Evolutionary conservation across 2,329 filamentous ascomycete genomes (phyloP), one percentile per base, ranked within the genome.

Genomic region (Orbilia javanica): DNA sequence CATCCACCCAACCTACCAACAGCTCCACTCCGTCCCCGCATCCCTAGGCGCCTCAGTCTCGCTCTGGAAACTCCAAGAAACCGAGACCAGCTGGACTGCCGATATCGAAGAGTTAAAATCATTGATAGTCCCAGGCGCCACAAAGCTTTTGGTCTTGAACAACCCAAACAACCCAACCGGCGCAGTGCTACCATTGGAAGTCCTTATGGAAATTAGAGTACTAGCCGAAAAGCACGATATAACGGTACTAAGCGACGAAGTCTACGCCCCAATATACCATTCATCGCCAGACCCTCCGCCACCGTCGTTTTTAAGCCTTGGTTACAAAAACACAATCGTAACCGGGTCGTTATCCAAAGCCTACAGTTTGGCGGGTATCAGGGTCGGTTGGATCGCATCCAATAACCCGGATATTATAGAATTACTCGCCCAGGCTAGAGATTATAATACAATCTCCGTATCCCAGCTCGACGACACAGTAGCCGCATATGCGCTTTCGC

Each of bases 161-260:
- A 95, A 94, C 81, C 92, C 93, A 0, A 93, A 94, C 84, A 96
- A 97, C 81, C 93, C 93, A 0, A 94, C 91, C 0, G 93, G 93
- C 4, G 88, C 90, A 8, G 87, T 91, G 2, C 90, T 93, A 18
- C 89, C 90, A 0, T 89, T 87, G 52, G 83, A 86, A 0, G 86
- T 89, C 11, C 86, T 96, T 0, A 83, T 89, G 67, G 82, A 2
- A 87, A 96, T 79, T 85, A 93, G 36, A 42, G 86, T 88, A 2
- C 84, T 94, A 68, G 92, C 92, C 1, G 22, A 46, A 20, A 46
- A 64, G 44, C 34, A 64, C 42, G 86, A 87, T 67, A 90, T 96
- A 68, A 89, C 88, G 60, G 85, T 97, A 66, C 86, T 95, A 73
- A 88, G 88, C 6, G 93, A 96, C 82, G 93, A 97, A 84, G 93